Conservation (phyloP, 805 yeast species). For the Candida schatavii region DNA sequence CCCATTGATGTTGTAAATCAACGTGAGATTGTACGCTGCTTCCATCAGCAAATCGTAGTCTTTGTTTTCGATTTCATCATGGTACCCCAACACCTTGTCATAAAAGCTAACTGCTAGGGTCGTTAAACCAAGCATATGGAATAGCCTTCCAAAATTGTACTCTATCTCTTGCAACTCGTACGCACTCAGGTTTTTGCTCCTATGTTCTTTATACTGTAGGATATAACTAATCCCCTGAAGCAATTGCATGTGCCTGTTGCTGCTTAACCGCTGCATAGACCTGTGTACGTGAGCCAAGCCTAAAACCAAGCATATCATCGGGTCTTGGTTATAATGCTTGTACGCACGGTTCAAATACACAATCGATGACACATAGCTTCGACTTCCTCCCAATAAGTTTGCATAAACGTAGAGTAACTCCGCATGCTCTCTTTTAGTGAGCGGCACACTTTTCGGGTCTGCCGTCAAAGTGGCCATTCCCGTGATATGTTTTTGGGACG, state of each 20-base stretch:
- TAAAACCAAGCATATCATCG: constrained; percentile 69
- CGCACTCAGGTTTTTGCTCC: constrained; percentile 35
- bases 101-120: constrained; percentile 74
- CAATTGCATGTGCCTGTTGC: constrained; percentile 82
- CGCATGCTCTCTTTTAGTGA: constrained; percentile 37
- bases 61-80: constrained; percentile 32
- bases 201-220: constrained; percentile 61
- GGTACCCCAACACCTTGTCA: constrained; percentile 55
- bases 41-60: constrained; percentile 66
- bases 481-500: constrained; percentile 46
- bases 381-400: constrained; percentile 72
- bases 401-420: constrained; percentile 78
- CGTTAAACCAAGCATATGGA: constrained; percentile 77
- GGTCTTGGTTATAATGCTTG: constrained; percentile 65
- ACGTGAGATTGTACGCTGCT: constrained; percentile 80
- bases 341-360: constrained; percentile 75
- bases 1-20: constrained; percentile 75
- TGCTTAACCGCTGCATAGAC: constrained; percentile 85
- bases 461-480: constrained; percentile 80
- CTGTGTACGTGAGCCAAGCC: constrained; percentile 85
- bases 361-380: constrained; percentile 79
- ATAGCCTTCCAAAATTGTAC: constrained; percentile 81
- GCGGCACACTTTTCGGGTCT: constrained; percentile 34
- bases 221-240: constrained; percentile 83
- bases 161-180: constrained; percentile 72